Evolutionary conservation across 345 rosid species (phyloP).

Genomic region (Durio zibethinus): DNA sequence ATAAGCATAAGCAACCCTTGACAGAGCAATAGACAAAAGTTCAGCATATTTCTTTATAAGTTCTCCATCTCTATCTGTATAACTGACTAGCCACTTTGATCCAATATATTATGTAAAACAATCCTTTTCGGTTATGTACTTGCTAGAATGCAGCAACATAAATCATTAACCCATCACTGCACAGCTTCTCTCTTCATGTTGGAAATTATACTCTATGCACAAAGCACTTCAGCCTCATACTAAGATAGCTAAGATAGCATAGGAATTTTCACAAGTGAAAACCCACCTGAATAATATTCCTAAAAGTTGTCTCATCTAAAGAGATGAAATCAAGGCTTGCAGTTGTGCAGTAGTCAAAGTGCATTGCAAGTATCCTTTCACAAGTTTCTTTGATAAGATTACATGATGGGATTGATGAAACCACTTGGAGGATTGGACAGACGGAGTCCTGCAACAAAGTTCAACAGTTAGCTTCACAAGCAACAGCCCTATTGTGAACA

Average conservation of each 20-base stretch:
- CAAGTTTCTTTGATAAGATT: constrained; percentile 86
- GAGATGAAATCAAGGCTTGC: constrained; percentile 71
- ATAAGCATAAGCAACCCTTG: neutral
- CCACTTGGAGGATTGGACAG: constrained; percentile 76
- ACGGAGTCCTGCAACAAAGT: constrained; percentile 98
- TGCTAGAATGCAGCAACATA: neutral
- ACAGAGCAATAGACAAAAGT: neutral
- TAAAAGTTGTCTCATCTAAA: constrained; percentile 69
- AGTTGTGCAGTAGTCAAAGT: constrained; percentile 89
- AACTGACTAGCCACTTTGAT: neutral
- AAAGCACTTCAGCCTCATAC: constrained; percentile 3
- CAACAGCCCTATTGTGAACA: constrained; percentile 27
- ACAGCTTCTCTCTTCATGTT: neutral
- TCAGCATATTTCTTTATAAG: neutral
- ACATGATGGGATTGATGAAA: constrained; percentile 81
- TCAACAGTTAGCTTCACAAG: constrained; percentile 65
- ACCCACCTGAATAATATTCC: constrained; percentile 78
- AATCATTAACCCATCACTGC: neutral
- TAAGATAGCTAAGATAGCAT: neutral
- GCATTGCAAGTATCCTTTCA: constrained; percentile 79
- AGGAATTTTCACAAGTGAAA: neutral
- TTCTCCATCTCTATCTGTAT: neutral
- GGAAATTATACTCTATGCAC: neutral
- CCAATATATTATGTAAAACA: neutral
- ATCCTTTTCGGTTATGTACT: neutral